Evolutionary conservation across 345 rosid species (phyloP), one percentile per base, ranked within the genome.

Genomic region (Hibiscus tridactylites): DNA sequence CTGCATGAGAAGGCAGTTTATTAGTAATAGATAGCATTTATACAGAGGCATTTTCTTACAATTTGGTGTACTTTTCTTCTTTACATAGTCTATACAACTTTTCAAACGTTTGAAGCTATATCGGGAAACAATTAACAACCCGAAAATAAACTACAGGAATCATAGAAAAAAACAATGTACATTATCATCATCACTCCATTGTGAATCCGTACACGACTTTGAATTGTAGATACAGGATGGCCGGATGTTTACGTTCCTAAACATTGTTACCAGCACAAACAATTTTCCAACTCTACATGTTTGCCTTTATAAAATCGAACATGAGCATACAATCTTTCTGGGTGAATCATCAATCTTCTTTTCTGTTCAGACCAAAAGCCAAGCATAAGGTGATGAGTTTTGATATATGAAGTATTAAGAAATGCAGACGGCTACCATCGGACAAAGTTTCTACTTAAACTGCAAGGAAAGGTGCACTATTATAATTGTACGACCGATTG

Each of bases 261-360:
- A 84, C 82, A 72, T 78, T 72, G 79, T 74, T 53, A 70, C 67
- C 31, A 71, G 70, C 69, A 54, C 73, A 72, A 61, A 70, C 61
- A 72, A 61, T 33, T 47, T 64, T 33, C 47, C 59, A 47, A 5
- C 44, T 62, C 61, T 47, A 65, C 68, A 50, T 37, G 58, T 29
- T 77, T 56, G 60, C 33, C 80, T 77, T 90, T 90, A 92, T 79
- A 92, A 73, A 75, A 92, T 85, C 76, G 89, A 78, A 82, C 98
- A 92, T 4, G 95, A 84, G 87, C 97, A 92, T 77, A 88, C 89
- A 61, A 84, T 78, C 73, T 86, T 82, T 85, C 82, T 85, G 11
- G 92, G 91, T 68, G 94, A 59, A 66, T 88, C 83, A 74, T 91
- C 93, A 7, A 89, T 81, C 86, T 91, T 91, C 88, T 90, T 93